Evolutionary conservation across 345 rosid genomes (phyloP), one percentile per base, ranked within the genome.

Genomic region (Corchorus capsularis): DNA sequence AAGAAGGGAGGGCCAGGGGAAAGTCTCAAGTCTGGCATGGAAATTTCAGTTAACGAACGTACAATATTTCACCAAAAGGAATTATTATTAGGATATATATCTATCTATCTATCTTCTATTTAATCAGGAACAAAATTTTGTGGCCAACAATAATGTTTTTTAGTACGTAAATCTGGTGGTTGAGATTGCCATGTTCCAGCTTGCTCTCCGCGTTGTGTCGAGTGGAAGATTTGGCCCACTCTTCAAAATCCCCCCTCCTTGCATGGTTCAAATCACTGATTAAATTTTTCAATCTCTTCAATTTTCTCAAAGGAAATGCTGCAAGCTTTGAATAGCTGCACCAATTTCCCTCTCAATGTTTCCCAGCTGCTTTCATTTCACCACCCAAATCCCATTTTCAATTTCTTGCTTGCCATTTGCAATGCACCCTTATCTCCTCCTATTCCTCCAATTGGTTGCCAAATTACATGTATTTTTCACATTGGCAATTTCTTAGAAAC

Each of bases 251-350:
- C 7, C 6, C 45, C 4, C 41, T 16, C 17, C 37, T 41, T 4
- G 41, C 45, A 41, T 20, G 52, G 52, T 35, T 60, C 22, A 53
- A 53, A 35, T 53, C 73, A 53, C 47, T 35, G 47, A 53, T 27
- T 70, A 45, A 9, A 6, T 45, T 8, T 45, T 8, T 45, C 1
- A 6, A 6, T 8, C 9, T n/a, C 53, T 70, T 8, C 53, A 27
- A 27, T 27, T 27, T 27, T 70, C 62, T 10, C n/a, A 55, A 43
- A 71, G 34, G 47, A 4, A 81, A 75, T 71, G 69, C 71, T 75
- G 49, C 60, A 9, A 50, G 43, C 34, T 78, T 82, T 78, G 85
- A 72, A 79, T 78, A 72, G 67, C 74, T 17, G 67, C 82, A 82
- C 81, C 77, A 75, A 52, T 19, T 27, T 16, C 45, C 78, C 61